Evolutionary conservation across 192 early-diverging fungal genomes (phyloP).

Genomic region (Phycomyces blakesleeanus): DNA sequence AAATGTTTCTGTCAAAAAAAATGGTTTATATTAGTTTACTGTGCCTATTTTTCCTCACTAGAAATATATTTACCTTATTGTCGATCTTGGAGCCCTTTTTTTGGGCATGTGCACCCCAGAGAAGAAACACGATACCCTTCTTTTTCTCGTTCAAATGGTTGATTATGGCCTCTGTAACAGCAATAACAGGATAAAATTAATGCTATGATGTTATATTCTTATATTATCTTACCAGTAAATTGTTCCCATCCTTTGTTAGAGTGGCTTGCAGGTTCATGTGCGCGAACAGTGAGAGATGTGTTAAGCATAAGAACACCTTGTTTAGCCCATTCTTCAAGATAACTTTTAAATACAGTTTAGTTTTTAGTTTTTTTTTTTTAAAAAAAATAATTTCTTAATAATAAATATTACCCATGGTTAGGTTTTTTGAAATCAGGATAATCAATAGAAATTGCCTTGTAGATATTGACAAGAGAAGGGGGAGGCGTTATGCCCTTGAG

Average conservation of each 20-base stretch:
- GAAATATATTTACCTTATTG: constrained; percentile 27
- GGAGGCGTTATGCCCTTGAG: constrained; percentile 67
- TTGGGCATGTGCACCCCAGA: constrained; percentile 90
- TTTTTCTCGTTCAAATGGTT: constrained; percentile 60
- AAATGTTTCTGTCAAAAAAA: constrained; percentile 62
- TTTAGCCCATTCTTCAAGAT: constrained; percentile 74
- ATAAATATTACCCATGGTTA: constrained; percentile 55
- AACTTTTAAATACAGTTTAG: constrained; percentile 22
- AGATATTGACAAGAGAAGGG: constrained; percentile 92
- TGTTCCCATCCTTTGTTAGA: constrained; percentile 77
- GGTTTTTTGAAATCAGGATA: constrained; percentile 68
- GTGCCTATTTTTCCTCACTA: no score
- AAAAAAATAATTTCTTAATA: not conserved
- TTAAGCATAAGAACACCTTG: constrained; percentile 91
- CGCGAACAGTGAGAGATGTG: constrained; percentile 80
- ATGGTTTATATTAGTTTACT: not conserved
- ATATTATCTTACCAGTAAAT: constrained; percentile 57
- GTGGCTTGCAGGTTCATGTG: constrained; percentile 78
- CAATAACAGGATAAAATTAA: no score
- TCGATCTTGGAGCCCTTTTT: constrained; percentile 78
- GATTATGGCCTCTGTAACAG: constrained; percentile 72
- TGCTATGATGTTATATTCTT: no score
- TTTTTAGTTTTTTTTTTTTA: no score
- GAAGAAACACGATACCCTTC: constrained; percentile 79
- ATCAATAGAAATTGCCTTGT: constrained; percentile 71